A percentile compares a stretch with the other conserved stretches of the same genome.
phyloP scores from a whole-genome alignment of 805 yeast species.

The Kuraishia piskuri region DNA sequence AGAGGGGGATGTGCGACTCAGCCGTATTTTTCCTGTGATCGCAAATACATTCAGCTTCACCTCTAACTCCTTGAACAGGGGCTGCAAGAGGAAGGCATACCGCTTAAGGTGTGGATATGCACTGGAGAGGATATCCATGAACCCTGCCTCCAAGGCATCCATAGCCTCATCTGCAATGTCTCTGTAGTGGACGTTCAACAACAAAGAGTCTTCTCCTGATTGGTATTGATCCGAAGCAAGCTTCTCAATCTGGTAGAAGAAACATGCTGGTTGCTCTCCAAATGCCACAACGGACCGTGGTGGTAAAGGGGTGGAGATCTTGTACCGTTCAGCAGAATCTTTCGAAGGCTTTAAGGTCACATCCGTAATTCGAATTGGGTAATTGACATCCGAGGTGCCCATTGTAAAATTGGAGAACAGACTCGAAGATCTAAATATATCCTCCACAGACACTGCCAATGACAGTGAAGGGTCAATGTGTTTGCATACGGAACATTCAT shows the following conservation, averaged over 20 bases:
- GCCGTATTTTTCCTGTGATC: slow-evolving; percentile 2
- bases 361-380: slow-evolving; percentile 46
- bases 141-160: slow-evolving; percentile 13
- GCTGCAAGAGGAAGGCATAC: slow-evolving; percentile 14
- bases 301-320: slow-evolving; percentile 21
- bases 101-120: slow-evolving; percentile 8
- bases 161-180: slow-evolving; percentile 37
- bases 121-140: slow-evolving; percentile 9
- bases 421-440: slow-evolving; percentile 49
- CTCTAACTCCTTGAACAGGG: slow-evolving; percentile 12
- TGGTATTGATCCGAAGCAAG: slow-evolving; percentile 8
- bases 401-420: slow-evolving; percentile 63
- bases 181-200: slow-evolving; percentile 35
- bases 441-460: slow-evolving; percentile 74
- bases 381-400: slow-evolving; percentile 41
- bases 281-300: slow-evolving; percentile 40
- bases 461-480: slow-evolving; percentile 44
- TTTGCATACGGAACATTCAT: background rate
- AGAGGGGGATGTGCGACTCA: background rate
- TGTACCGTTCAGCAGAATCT: slow-evolving; percentile 10
- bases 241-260: slow-evolving; percentile 43
- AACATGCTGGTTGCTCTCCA: slow-evolving; percentile 63
- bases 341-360: slow-evolving; percentile 19
- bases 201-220: slow-evolving; percentile 26
- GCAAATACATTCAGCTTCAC: slow-evolving; percentile 21